Evolutionary conservation across 352 stramenopile genomes (phyloP).

Genomic region (Pythium folliculosum): DNA sequence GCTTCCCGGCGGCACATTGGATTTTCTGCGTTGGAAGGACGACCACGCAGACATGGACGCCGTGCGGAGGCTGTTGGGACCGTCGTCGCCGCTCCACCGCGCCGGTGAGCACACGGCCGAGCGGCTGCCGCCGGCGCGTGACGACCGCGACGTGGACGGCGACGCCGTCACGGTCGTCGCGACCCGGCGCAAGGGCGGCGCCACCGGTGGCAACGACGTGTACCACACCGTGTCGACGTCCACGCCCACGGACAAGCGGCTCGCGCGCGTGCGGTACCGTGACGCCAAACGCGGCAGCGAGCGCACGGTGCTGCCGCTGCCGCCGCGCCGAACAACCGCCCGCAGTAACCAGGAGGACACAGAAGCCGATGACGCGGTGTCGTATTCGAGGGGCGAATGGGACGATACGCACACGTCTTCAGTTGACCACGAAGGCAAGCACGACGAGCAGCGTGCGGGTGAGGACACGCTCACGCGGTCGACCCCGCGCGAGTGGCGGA

Average conservation of each 20-base stretch:
- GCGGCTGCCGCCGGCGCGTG: not conserved
- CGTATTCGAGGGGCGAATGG: conserved; percentile 3
- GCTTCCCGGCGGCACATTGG: not conserved
- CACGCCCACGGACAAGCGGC: conserved; percentile 45
- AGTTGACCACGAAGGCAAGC: conserved; percentile 4
- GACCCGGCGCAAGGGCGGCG: conserved; percentile 7
- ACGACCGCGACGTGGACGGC: conserved; percentile 4
- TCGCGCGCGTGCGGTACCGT: conserved; percentile 33
- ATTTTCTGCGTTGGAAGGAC: not conserved
- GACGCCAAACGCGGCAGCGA: not conserved
- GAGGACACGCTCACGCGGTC: conserved; percentile 25
- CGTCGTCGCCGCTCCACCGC: not conserved
- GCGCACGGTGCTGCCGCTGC: conserved; percentile 19
- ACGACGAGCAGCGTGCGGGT: conserved; percentile 19
- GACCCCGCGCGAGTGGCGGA: conserved; percentile 2
- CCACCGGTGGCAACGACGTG: conserved; percentile 15
- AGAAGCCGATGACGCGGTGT: conserved; percentile 6
- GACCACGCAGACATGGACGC: not conserved
- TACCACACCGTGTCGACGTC: conserved; percentile 61
- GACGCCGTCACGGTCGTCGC: conserved; percentile 26
- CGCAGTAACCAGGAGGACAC: conserved; percentile 22
- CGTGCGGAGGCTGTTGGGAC: not conserved
- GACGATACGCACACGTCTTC: conserved; percentile 2
- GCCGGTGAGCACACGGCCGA: conserved; percentile 45
- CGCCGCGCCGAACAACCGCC: conserved; percentile 13